Evolutionary conservation across 192 early-diverging fungal genomes (phyloP).

Genomic region (Dissophora globulifera): DNA sequence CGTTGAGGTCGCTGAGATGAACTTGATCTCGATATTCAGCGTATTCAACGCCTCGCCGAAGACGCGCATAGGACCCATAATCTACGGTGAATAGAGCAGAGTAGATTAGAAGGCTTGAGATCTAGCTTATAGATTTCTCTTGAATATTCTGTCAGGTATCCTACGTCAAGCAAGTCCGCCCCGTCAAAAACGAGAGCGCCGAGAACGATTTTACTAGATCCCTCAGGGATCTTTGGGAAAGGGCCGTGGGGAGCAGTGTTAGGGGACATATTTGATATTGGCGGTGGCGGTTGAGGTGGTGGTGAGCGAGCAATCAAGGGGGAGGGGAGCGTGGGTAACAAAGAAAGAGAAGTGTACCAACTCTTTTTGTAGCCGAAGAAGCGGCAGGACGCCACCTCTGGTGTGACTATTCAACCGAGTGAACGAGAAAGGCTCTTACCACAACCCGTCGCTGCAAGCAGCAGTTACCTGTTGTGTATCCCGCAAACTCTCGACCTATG

Average conservation of each 20-base stretch:
- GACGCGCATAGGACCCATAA: slow-evolving; percentile 45
- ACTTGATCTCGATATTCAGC: slow-evolving; percentile 35
- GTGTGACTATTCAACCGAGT: too few species aligned
- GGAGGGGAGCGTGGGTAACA: background rate
- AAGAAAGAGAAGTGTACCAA: too few species aligned
- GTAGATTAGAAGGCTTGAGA: background rate
- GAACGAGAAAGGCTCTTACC: too few species aligned
- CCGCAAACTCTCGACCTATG: too few species aligned
- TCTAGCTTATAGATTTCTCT: too few species aligned
- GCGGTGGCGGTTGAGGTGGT: background rate
- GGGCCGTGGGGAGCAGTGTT: slow-evolving; percentile 27
- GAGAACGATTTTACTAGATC: slow-evolving; percentile 7
- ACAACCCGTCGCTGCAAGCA: too few species aligned
- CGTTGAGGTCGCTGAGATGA: background rate
- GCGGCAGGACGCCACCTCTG: too few species aligned
- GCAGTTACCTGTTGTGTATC: too few species aligned
- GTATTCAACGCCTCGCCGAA: slow-evolving; percentile 26
- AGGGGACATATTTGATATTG: slow-evolving; percentile 1
- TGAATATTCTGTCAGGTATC: too few species aligned
- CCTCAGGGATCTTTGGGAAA: slow-evolving; percentile 36
- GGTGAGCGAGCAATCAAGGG: background rate
- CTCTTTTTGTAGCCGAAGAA: too few species aligned
- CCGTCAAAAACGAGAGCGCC: slow-evolving; percentile 46
- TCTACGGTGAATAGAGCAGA: background rate
- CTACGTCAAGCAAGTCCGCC: slow-evolving; percentile 41